Base-by-base conservation (phyloP, 169 alveolate genomes). In the Condylostoma magnum region DNA sequence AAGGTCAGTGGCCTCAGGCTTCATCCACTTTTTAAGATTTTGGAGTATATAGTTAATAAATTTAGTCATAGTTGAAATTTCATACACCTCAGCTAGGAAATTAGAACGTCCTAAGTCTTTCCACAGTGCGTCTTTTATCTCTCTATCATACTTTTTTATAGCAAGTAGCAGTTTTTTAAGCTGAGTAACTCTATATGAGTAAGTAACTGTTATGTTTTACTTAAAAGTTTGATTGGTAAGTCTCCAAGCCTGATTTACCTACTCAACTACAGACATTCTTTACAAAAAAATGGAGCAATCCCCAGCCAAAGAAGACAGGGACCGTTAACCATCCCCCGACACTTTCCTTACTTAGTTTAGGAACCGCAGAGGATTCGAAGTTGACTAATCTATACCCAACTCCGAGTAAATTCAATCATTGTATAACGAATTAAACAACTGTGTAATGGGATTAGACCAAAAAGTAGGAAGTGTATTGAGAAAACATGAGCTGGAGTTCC, bases 1-100 rank as follows among this genome's bases (percentile, higher is more conserved):
- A 5, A 94, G 76, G 41, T 84, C 92, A 5, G 67, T 76, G 3
- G 50, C 27, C 20, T 84, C 69, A 25, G 79, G 86, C 50, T 77
- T 69, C 36, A 83, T 74, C 83, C 91, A 90, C 6, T 51, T 31
- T 31, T 78, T 63, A 6, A 90, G 41, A 48, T 83, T 63, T 3
- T 46, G 18, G 12, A 79, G 48, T 15, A 34, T 67, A 51, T 74
- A 63, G 50, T 80, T 80, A 15, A 87, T 43, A 55, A 53, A 76
- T 22, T 15, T 63, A 6, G 15, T 47, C 2, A 66, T 6, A 0
- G 30, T 33, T 0, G 12, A 25, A 5, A 83, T 30, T 18, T 68
- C 53, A 46, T 15, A 3, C 15, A 74, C 3, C 30, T 75, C 80
- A 22, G 71, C 31, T 25, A 68, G n/a, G 55, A 76, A 78, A 22